Base-by-base conservation (phyloP, 306 rosid species). In the Ormosia semicastrata region DNA sequence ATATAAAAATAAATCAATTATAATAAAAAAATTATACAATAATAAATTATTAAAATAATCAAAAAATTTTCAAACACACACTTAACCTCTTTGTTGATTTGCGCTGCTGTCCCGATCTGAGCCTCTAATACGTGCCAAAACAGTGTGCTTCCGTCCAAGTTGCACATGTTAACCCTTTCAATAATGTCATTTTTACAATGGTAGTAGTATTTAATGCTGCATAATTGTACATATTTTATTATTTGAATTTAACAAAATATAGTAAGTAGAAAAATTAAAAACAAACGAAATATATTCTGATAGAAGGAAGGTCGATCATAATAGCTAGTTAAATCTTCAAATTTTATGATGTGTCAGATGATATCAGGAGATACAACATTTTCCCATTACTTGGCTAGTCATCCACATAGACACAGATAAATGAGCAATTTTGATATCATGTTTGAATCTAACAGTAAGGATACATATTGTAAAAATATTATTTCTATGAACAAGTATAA, bases 61-160 rank as follows among this genome's bases (percentile, higher is more conserved):
- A n/a, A n/a, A n/a, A n/a, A n/a, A n/a, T n/a, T n/a, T n/a, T n/a
- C n/a, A n/a, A n/a, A n/a, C n/a, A n/a, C n/a, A n/a, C n/a, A n/a
- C n/a, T 46, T 40, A 75, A 59, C 60, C 70, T 59, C 58, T 54
- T 81, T 34, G n/a, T 44, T 47, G 77, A 75, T 57, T 44, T 66
- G 46, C 53, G 30, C 8, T 10, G 15, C n/a, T 46, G 77, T 50
- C 63, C 9, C 30, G 0, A 32, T 12, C 15, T 18, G 30, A 77
- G 52, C n/a, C n/a, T 36, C 50, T 15, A 6, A 47, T 66, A 49
- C 72, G 63, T 76, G 81, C 63, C 73, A 76, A 46, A 60, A 53
- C 39, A 33, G 29, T 76, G 37, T 33, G 5, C 59, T 43, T 43
- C 6, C 57, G 46, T 44, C 36, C 7, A 63, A 30, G 57, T 46